A percentile compares a stretch with the other conserved stretches of the same genome.
phyloP scores from a whole-genome alignment of 2,329 filamentous ascomycete species.

The Ustulina deusta region DNA sequence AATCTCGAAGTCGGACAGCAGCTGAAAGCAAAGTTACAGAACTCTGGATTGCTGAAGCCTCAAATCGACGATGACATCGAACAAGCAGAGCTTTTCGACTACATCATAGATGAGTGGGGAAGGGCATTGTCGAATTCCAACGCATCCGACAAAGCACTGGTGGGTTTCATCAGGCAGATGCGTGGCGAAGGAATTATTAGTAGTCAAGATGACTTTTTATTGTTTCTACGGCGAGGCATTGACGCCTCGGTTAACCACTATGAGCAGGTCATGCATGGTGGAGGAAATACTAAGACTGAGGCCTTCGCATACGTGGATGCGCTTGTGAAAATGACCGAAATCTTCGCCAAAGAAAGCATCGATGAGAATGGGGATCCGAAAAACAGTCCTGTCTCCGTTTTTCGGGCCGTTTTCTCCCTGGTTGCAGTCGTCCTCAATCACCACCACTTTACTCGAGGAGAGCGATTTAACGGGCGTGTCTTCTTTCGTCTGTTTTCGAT shows the following conservation, averaged over 20 bases:
- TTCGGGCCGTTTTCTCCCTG: constrained; percentile 83
- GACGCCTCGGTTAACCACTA: constrained; percentile 83
- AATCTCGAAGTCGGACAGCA: constrained; percentile 73
- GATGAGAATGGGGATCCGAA: constrained; percentile 69
- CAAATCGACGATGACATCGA: constrained; percentile 65
- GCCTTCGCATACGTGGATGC: constrained; percentile 77
- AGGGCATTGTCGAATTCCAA: constrained; percentile 82
- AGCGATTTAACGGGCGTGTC: constrained; percentile 86
- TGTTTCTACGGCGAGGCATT: constrained; percentile 84
- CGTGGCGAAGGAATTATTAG: constrained; percentile 79
- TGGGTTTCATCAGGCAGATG: constrained; percentile 86
- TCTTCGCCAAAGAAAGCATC: constrained; percentile 78
- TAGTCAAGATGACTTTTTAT: constrained; percentile 78
- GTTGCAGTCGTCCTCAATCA: constrained; percentile 84
- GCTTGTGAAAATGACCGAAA: constrained; percentile 81
- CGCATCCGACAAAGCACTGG: constrained; percentile 76
- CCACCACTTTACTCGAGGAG: constrained; percentile 83
- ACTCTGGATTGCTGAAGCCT: constrained; percentile 56
- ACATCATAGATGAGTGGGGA: constrained; percentile 96
- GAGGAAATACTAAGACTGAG: constrained; percentile 66
- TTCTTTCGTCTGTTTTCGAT: constrained; percentile 92
- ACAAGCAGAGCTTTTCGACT: constrained; percentile 87
- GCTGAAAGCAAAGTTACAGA: constrained; percentile 72
- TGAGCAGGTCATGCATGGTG: constrained; percentile 75
- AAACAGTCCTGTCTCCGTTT: constrained; percentile 74